Percentiles rank a stretch among this genome's conserved stretches.
These are phyloP conservation scores for Neopestalotiopsis sp. DNA, from an alignment of 2,329 filamentous ascomycete species.

Conservation along the genomic window DNA sequence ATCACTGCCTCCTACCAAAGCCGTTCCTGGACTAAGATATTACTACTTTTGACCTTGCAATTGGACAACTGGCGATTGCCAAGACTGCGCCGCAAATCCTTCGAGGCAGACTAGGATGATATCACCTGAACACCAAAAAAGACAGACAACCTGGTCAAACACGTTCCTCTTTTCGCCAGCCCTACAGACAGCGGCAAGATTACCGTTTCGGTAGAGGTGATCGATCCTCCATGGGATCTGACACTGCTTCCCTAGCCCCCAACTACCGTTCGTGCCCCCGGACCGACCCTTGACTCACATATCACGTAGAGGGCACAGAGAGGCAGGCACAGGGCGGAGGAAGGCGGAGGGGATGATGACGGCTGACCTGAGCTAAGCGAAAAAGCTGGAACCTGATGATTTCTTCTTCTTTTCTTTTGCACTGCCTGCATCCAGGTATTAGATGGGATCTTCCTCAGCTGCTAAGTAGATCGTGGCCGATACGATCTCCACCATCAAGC, in stretches of 20 bases:
- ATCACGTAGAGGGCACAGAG: background rate
- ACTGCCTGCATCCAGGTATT: background rate
- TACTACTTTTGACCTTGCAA: background rate
- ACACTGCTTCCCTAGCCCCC: background rate
- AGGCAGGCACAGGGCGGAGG: too few relatives aligned
- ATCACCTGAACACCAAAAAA: background rate
- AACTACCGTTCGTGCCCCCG: background rate
- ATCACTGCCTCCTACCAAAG: background rate
- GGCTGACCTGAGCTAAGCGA: background rate
- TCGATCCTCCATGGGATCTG: background rate
- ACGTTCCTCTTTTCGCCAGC: background rate
- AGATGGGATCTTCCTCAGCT: background rate
- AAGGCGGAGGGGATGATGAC: too few relatives aligned
- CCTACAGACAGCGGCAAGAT: background rate
- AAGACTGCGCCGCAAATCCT: conserved; percentile 5
- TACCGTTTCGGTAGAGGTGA: background rate
- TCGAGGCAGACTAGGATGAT: conserved; percentile 3
- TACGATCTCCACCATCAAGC: background rate
- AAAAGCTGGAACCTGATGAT: background rate
- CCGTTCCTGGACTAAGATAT: background rate
- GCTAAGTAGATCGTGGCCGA: background rate
- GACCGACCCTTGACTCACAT: conserved; percentile 1
- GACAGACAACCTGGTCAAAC: too few relatives aligned
- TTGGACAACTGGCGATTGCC: background rate
- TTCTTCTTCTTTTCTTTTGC: conserved; percentile 1